Percentiles rank a stretch among this genome's conserved stretches.
Conservation (phyloP, 2,329 filamentous ascomycete genomes). For the Fusarium metavorans region DNA sequence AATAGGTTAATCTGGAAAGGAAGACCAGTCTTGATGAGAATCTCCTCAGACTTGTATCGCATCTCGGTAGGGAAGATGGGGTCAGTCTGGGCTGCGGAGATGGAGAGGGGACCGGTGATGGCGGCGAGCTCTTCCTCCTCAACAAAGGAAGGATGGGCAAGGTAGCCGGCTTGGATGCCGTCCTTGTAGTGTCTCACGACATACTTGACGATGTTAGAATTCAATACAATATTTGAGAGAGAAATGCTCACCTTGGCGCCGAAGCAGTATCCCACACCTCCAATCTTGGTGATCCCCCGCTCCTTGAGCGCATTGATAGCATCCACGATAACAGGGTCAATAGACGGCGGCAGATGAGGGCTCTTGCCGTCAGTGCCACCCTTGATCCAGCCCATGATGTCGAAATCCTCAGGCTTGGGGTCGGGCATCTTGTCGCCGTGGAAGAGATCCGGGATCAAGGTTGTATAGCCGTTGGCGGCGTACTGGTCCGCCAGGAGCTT, state of each 20-base stretch:
- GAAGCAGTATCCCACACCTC: conserved; percentile 73
- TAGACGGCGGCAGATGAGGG: conserved; percentile 51
- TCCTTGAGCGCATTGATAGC: conserved; percentile 66
- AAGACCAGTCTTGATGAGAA: conserved; percentile 63
- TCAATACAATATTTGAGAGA: accelerated
- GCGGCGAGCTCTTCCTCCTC: conserved; percentile 68
- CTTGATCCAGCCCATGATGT: conserved; percentile 51
- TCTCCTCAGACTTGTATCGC: conserved; percentile 68
- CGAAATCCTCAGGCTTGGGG: conserved; percentile 43
- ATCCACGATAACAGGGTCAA: conserved; percentile 51
- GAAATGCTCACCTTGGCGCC: conserved; percentile 67
- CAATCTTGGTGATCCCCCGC: conserved; percentile 65
- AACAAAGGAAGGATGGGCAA: conserved; percentile 74
- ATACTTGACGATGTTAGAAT: conserved; percentile 60
- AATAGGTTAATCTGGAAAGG: conserved; percentile 79
- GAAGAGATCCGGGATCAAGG: conserved; percentile 54
- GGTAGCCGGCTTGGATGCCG: conserved; percentile 69
- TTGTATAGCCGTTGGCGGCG: conserved; percentile 54
- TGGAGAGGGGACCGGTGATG: conserved; percentile 67
- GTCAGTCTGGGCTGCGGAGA: conserved; percentile 74
- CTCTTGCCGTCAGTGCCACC: conserved; percentile 61
- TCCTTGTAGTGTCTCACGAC: conserved; percentile 73
- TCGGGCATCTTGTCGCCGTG: conserved; percentile 50
- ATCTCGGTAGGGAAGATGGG: conserved; percentile 67
- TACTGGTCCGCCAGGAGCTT: conserved; percentile 56